Conservation (phyloP, 129 eudicot species). For the Cynara cardunculus region DNA sequence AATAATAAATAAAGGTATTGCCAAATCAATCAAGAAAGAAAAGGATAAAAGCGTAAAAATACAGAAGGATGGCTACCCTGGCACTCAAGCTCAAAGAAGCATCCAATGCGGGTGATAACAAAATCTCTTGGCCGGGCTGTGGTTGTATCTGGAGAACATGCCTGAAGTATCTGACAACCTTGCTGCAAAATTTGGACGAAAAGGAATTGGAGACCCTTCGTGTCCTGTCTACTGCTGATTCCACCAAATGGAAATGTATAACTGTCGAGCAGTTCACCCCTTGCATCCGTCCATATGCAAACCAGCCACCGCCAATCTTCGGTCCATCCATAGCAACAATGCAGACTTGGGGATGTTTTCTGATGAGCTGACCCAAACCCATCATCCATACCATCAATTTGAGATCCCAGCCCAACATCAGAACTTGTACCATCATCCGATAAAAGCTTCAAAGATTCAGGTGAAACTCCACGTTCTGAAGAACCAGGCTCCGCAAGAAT, state of each 20-base stretch:
- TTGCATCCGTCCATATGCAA: slow-evolving; percentile 94
- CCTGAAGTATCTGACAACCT: slow-evolving; percentile 96
- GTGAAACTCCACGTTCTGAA: slow-evolving; percentile 64
- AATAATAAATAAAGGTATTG: neutral
- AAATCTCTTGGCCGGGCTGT: slow-evolving; percentile 80
- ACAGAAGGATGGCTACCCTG: slow-evolving; percentile 52
- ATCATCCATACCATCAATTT: slow-evolving; percentile 66
- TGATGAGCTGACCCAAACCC: slow-evolving; percentile 63
- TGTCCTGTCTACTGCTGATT: slow-evolving; percentile 93
- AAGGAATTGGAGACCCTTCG: slow-evolving; percentile 90
- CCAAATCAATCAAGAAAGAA: neutral
- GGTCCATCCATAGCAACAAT: slow-evolving; percentile 99
- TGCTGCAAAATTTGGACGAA: slow-evolving; percentile 94
- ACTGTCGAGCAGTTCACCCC: slow-evolving; percentile 94
- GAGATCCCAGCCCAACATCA: slow-evolving; percentile 63
- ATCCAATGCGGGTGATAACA: slow-evolving; percentile 84
- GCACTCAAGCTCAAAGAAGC: slow-evolving; percentile 93
- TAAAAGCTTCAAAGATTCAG: slow-evolving; percentile 62
- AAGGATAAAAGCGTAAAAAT: neutral
- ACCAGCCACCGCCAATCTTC: slow-evolving; percentile 99
- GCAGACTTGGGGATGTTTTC: slow-evolving; percentile 69
- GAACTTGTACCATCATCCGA: slow-evolving; percentile 76
- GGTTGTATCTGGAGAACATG: slow-evolving; percentile 65
- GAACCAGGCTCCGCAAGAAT: slow-evolving; percentile 96
- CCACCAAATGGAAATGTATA: slow-evolving; percentile 96